A percentile compares a stretch with the other conserved stretches of the same genome.
Evolutionary conservation across 1,139 yeast genomes (phyloP).

Genomic region (Protomyces pachydermus): DNA sequence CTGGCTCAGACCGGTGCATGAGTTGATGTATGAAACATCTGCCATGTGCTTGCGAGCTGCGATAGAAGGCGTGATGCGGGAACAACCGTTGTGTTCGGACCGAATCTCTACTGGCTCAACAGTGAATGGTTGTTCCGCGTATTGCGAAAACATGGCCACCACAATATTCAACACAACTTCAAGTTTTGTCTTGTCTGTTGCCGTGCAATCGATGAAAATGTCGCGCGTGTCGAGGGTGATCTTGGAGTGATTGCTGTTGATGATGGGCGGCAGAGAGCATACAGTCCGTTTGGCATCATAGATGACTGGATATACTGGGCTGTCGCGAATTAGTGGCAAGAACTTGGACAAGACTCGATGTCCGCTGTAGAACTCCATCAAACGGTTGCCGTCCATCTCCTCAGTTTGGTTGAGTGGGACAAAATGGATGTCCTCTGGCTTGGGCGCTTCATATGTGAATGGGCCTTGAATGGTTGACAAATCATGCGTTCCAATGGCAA

Average conservation of each 20-base stretch:
- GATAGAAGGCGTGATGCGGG: conserved; percentile 72
- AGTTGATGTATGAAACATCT: conserved; percentile 80
- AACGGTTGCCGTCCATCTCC: conserved; percentile 66
- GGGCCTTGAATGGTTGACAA: conserved; percentile 76
- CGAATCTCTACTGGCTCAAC: conserved; percentile 84
- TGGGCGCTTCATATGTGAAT: conserved; percentile 79
- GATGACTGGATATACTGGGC: conserved; percentile 88
- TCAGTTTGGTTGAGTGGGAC: conserved; percentile 80
- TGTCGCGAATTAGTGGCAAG: conserved; percentile 79
- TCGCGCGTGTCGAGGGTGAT: conserved; percentile 78
- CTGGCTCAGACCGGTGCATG: conserved; percentile 77
- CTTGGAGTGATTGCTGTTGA: conserved; percentile 87
- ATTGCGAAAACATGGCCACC: conserved; percentile 92
- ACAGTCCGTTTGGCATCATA: conserved; percentile 72
- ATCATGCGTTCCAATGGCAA: conserved; percentile 98
- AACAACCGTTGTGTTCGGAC: conserved; percentile 73
- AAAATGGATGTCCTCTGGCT: conserved; percentile 73
- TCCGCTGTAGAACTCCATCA: conserved; percentile 82
- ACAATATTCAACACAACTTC: conserved; percentile 86
- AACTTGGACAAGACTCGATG: conserved; percentile 87
- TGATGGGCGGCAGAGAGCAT: conserved; percentile 93
- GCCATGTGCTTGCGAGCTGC: conserved; percentile 65
- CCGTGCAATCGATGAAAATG: conserved; percentile 90
- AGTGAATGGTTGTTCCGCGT: conserved; percentile 60
- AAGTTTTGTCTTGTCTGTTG: conserved; percentile 88